Conservation (phyloP, 352 stramenopile genomes). For the Phytophthora cryptogea region DNA sequence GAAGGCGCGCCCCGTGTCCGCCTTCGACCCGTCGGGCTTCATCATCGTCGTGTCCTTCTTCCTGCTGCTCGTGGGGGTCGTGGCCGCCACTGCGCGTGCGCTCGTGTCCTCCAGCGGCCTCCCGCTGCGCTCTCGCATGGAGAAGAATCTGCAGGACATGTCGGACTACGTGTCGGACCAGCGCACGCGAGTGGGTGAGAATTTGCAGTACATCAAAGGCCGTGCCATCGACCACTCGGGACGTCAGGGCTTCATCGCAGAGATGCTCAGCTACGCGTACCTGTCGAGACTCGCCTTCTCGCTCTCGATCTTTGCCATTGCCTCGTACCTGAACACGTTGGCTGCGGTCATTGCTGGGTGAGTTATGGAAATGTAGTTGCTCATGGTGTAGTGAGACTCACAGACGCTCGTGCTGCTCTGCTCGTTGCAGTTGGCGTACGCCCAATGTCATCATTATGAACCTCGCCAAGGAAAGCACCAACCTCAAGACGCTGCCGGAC, state of each 20-base stretch:
- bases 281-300: slow-evolving; percentile 83
- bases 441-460: slow-evolving; percentile 83
- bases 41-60: slow-evolving; percentile 76
- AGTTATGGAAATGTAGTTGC: slow-evolving; percentile 1
- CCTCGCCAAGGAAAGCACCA: slow-evolving; percentile 60
- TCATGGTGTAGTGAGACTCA: too few species aligned
- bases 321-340: slow-evolving; percentile 85
- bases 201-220: slow-evolving; percentile 74
- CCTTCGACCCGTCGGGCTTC: slow-evolving; percentile 87
- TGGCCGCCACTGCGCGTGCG: slow-evolving; percentile 50
- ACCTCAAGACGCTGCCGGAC: slow-evolving; percentile 79
- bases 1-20: slow-evolving; percentile 82
- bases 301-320: slow-evolving; percentile 70
- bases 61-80: slow-evolving; percentile 69
- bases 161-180: slow-evolving; percentile 73
- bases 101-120: slow-evolving; percentile 49
- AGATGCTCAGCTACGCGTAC: slow-evolving; percentile 90
- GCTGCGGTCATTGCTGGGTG: slow-evolving; percentile 80
- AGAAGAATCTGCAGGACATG: slow-evolving; percentile 82
- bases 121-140: slow-evolving; percentile 55
- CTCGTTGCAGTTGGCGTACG: slow-evolving; percentile 67
- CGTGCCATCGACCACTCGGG: slow-evolving; percentile 75
- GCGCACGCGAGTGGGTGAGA: slow-evolving; percentile 67
- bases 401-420: neutral
- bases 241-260: slow-evolving; percentile 81